Percentiles rank a stretch among this genome's conserved stretches.
These are phyloP conservation scores for Rhododendron henanense DNA, from an alignment of 148 eudicot genomes.

Conservation along the genomic window DNA sequence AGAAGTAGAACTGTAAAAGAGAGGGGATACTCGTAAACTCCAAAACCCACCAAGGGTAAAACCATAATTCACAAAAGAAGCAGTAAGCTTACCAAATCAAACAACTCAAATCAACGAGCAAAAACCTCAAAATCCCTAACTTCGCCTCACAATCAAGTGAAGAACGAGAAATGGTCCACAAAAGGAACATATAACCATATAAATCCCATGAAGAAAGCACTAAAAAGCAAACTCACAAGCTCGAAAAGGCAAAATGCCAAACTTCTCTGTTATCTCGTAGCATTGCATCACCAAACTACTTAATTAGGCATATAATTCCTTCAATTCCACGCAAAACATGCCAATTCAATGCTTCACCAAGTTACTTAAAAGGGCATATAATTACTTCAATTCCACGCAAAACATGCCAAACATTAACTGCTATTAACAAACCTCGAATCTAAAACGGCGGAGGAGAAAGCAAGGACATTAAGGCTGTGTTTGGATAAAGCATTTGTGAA, in stretches of 20 bases:
- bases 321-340: conserved; percentile 1
- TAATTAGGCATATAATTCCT: background rate
- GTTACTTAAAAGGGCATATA: background rate
- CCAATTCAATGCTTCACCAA: background rate
- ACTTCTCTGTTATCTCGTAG: background rate
- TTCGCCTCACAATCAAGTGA: conserved; percentile 15
- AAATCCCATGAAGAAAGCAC: background rate
- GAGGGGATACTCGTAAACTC: background rate
- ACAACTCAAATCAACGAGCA: background rate
- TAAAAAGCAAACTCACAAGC: conserved; percentile 6
- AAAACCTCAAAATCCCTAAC: conserved; percentile 1
- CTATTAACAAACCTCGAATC: conserved; percentile 1
- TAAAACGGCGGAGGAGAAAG: background rate
- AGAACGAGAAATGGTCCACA: background rate
- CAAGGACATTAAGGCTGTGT: background rate
- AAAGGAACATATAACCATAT: background rate
- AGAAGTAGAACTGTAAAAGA: background rate
- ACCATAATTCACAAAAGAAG: background rate
- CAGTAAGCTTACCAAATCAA: conserved; percentile 11
- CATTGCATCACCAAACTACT: background rate
- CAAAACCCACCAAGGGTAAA: background rate
- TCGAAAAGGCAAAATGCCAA: conserved; percentile 10
- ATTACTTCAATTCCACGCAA: background rate
- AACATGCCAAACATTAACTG: background rate
- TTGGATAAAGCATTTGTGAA: background rate